phyloP scores from a whole-genome alignment of 2,329 filamentous ascomycete species.

The Rutstroemia sydowiana region DNA sequence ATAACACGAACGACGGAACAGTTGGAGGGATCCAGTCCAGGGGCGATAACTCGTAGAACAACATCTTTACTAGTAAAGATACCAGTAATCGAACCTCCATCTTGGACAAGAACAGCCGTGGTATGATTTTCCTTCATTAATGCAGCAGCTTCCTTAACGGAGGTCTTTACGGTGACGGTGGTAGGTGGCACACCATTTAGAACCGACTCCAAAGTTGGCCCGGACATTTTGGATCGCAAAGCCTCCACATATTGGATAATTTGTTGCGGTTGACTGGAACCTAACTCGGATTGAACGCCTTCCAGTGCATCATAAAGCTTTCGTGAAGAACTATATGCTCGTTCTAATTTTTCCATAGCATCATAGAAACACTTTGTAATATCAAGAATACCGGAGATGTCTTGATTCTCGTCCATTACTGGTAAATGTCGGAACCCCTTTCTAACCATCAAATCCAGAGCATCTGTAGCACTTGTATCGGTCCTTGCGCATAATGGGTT shows the following conservation, averaged over 20 bases:
- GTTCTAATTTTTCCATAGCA: conserved; percentile 98
- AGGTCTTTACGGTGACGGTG: conserved; percentile 91
- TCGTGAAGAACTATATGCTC: conserved; percentile 94
- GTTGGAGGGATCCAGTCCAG: conserved; percentile 84
- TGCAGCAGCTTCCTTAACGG: conserved; percentile 88
- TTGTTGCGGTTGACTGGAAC: conserved; percentile 92
- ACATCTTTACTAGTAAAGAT: conserved; percentile 99
- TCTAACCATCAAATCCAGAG: conserved; percentile 93
- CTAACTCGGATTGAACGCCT: conserved; percentile 94
- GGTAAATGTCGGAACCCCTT: conserved; percentile 97
- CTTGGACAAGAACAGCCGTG: conserved; percentile 90
- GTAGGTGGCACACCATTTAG: conserved; percentile 86
- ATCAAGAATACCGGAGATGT: conserved; percentile 95
- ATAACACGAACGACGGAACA: conserved; percentile 98
- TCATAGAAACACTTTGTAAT: conserved; percentile 99
- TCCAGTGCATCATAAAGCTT: conserved; percentile 97
- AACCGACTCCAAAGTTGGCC: conserved; percentile 90
- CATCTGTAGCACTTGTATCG: conserved; percentile 96
- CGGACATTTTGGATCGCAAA: conserved; percentile 92
- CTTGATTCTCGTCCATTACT: conserved; percentile 99
- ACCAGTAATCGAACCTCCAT: conserved; percentile 93
- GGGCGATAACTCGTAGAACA: conserved; percentile 93
- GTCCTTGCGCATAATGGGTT: conserved; percentile 96
- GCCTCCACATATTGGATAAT: conserved; percentile 99
- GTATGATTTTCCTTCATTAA: conserved; percentile 99